Evolutionary conservation across 805 yeast species (phyloP).

Genomic region (Wickerhamiella siamensis): DNA sequence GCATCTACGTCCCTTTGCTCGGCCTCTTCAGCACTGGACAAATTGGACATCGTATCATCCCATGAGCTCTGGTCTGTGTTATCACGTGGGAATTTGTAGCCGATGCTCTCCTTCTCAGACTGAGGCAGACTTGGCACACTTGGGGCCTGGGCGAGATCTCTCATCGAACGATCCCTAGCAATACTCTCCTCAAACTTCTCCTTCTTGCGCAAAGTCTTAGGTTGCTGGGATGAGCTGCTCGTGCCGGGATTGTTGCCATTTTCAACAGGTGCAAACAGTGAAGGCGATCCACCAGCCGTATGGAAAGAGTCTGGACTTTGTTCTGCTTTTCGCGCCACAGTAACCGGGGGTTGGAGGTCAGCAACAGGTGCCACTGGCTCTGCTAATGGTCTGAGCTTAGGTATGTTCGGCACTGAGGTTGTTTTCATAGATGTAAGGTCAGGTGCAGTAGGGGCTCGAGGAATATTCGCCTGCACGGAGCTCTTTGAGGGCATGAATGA

Average conservation of each 20-base stretch:
- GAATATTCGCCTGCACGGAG: background rate
- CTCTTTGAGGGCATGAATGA: background rate
- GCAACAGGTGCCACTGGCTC: background rate
- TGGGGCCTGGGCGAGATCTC: background rate
- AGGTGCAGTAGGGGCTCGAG: background rate
- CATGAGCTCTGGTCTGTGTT: background rate
- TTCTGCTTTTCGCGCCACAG: background rate
- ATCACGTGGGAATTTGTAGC: background rate
- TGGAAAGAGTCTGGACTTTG: background rate
- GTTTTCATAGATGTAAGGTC: background rate
- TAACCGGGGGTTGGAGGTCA: background rate
- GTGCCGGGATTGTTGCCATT: too few species aligned
- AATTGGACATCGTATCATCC: background rate
- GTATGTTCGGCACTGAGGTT: background rate
- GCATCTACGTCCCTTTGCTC: conserved; percentile 25
- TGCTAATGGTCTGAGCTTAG: background rate
- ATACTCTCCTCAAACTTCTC: conserved; percentile 1
- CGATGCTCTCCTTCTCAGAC: background rate
- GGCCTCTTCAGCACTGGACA: conserved; percentile 16
- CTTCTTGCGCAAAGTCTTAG: background rate
- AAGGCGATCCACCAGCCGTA: background rate
- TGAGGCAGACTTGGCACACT: background rate
- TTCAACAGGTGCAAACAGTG: background rate
- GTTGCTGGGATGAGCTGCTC: too few species aligned
- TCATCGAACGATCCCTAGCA: background rate